Percentiles rank a stretch among this genome's conserved stretches.
Conservation (phyloP, 345 rosid genomes). For the Lumnitzera racemosa region DNA sequence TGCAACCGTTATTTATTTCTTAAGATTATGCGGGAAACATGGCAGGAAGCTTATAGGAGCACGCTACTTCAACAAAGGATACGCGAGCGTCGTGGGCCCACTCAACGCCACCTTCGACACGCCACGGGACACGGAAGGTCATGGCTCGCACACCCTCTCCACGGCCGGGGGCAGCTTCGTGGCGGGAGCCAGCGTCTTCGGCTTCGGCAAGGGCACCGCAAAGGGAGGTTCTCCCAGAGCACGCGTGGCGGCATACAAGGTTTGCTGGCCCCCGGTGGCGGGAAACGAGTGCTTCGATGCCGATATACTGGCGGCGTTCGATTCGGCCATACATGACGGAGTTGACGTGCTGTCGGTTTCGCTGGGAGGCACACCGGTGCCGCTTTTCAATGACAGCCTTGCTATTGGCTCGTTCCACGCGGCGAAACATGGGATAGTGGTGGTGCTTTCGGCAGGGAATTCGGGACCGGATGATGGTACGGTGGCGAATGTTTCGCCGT, state of each 20-base stretch:
- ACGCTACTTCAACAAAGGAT: slow-evolving; percentile 48
- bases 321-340: slow-evolving; percentile 65
- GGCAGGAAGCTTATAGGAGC: slow-evolving; percentile 73
- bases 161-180: slow-evolving; percentile 74
- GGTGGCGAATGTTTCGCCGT: slow-evolving; percentile 64
- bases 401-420: slow-evolving; percentile 88
- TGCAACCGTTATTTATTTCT: background rate
- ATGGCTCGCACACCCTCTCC: slow-evolving; percentile 85
- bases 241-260: slow-evolving; percentile 81
- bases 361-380: slow-evolving; percentile 35
- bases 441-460: slow-evolving; percentile 74
- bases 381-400: slow-evolving; percentile 46
- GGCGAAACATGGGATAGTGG: slow-evolving; percentile 43
- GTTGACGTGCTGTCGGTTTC: slow-evolving; percentile 76
- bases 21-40: background rate
- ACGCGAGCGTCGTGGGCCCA: slow-evolving; percentile 30
- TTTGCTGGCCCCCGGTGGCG: slow-evolving; percentile 50
- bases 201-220: slow-evolving; percentile 56
- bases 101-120: slow-evolving; percentile 43
- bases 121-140: slow-evolving; percentile 75
- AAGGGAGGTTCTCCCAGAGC: slow-evolving; percentile 87
- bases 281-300: slow-evolving; percentile 61
- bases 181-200: slow-evolving; percentile 37
- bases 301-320: slow-evolving; percentile 65
- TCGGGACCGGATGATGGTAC: slow-evolving; percentile 64